Conservation (phyloP, 495 filamentous ascomycete species). For the Echria macrotheca region DNA sequence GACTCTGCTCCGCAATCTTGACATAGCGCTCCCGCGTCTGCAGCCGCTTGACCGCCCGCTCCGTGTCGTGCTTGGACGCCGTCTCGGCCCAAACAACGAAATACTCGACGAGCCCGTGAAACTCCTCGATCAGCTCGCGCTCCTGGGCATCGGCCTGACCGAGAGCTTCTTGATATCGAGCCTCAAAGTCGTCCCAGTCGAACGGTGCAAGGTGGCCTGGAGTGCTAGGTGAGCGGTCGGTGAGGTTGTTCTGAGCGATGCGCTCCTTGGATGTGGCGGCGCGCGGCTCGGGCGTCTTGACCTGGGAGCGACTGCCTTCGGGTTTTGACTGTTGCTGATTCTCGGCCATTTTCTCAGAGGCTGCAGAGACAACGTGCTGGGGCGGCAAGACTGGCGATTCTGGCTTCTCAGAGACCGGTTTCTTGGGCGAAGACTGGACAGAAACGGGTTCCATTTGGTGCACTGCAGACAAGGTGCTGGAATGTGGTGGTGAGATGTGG, state of each 20-base stretch:
- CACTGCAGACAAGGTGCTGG: too few relatives aligned
- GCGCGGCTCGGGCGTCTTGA: constrained; percentile 33
- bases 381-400: constrained; percentile 22
- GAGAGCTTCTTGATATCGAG: constrained; percentile 57
- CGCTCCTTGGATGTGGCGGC: constrained; percentile 22
- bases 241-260: constrained; percentile 18
- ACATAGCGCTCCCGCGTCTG: constrained; percentile 73
- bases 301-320: constrained; percentile 16
- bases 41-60: constrained; percentile 60
- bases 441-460: too few relatives aligned
- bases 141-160: constrained; percentile 54
- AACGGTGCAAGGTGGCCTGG: constrained; percentile 45
- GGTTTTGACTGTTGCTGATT: constrained; percentile 12
- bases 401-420: constrained; percentile 8
- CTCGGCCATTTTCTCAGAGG: constrained; percentile 19
- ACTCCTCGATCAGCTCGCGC: constrained; percentile 56
- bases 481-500: too few relatives aligned
- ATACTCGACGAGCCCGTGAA: constrained; percentile 58
- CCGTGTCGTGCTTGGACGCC: constrained; percentile 60
- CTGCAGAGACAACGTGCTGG: constrained; percentile 1
- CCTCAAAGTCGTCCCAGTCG: constrained; percentile 64
- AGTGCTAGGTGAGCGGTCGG: constrained; percentile 34
- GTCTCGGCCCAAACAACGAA: constrained; percentile 67
- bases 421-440: too few relatives aligned
- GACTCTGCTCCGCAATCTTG: constrained; percentile 57